Conservation (phyloP, 108 stramenopile species). For the Cyclotella distinguenda region DNA sequence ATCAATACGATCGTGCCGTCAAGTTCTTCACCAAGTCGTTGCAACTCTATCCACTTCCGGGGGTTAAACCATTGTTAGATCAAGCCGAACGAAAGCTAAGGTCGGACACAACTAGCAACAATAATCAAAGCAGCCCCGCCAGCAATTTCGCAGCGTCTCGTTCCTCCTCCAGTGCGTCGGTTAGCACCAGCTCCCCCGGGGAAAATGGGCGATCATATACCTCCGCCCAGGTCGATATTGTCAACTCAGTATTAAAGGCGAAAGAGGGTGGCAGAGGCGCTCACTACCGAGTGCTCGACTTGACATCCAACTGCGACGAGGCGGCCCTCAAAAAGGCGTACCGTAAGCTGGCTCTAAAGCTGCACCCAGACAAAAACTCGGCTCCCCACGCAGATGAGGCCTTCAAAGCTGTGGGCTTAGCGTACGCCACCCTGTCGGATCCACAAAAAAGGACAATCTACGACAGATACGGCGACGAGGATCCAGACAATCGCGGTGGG, state of each 20-base stretch:
- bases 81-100: constrained; percentile 58
- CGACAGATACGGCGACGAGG: constrained; percentile 88
- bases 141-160: constrained; percentile 16
- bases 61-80: constrained; percentile 77
- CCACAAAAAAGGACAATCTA: constrained; percentile 85
- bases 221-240: constrained; percentile 65
- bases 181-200: constrained; percentile 27
- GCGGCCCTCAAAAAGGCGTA: constrained; percentile 88
- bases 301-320: constrained; percentile 59
- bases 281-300: constrained; percentile 85
- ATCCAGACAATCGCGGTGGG: constrained; percentile 89
- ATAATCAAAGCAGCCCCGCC: background rate
- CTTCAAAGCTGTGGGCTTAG: constrained; percentile 92
- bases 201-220: constrained; percentile 70
- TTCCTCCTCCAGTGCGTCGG: constrained; percentile 18
- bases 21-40: constrained; percentile 89
- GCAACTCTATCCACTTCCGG: constrained; percentile 87
- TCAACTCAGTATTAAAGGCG: constrained; percentile 59
- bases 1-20: constrained; percentile 74
- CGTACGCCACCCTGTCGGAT: constrained; percentile 87
- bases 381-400: constrained; percentile 92
- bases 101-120: background rate
- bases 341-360: constrained; percentile 82
- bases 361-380: constrained; percentile 92
- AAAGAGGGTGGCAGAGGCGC: constrained; percentile 81